Evolutionary conservation across 2,329 filamentous ascomycete species (phyloP), one percentile per base, ranked within the genome.

Genomic region (Fusarium neocosmosporiellum): DNA sequence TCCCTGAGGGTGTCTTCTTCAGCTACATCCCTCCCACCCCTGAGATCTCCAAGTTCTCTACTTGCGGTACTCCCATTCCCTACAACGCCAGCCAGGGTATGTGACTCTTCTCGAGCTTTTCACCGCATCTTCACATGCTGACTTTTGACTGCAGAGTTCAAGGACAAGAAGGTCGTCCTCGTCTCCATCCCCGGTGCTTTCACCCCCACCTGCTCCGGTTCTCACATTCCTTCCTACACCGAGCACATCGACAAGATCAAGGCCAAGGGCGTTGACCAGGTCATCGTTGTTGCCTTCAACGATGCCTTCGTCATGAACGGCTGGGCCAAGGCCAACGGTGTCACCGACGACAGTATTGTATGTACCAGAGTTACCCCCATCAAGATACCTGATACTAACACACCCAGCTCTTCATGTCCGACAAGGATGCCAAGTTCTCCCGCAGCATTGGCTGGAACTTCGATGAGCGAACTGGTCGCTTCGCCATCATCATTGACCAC

Each of bases 271-370:
- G 93, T 97, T 75, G 94, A 97, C 83, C 83, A 92, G 72, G 90
- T 97, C 78, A 89, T 94, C 75, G 90, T 96, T 80, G 92, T 97
- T 79, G 93, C 94, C 68, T 92, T 86, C 86, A 97, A 97, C 84
- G 95, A 97, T 84, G 86, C 91, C 73, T 97, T 88, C 81, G 94
- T 97, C 82, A 96, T 96, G 93, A 92, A 90, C 78, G 94, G 93
- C 63, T 96, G 94, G 94, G 92, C 91, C 84, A 97, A 97, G 89
- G 94, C 94, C 80, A 96, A 97, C 84, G 88, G 88, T 61, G 87
- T 96, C 80, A 91, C 89, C 80, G 90, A 91, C 73, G 92, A 96
- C 76, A 87, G 82, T 66, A 87, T 90, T 74, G 87, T 89, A 76
- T 76, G 87, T 81, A 61, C 31, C 4, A 24, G 22, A 48, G 13